Percentiles rank a stretch among this genome's conserved stretches.
Evolutionary conservation across 2,329 filamentous ascomycete species (phyloP).

Genomic region (Periglandula ipomoeae): DNA sequence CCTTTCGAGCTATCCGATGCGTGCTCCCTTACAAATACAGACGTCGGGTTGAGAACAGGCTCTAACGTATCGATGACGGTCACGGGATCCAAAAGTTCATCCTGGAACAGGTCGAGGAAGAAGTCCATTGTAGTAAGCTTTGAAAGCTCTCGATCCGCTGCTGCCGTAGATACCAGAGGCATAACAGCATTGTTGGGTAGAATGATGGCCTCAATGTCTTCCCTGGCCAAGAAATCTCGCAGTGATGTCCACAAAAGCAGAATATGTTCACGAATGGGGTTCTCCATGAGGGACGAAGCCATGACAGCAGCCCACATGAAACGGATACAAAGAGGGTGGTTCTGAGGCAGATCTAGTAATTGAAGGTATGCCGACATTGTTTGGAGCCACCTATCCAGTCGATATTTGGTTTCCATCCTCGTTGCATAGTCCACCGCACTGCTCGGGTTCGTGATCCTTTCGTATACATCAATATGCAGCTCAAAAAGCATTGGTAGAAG

Average conservation of each 20-base stretch:
- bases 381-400: slow-evolving; percentile 43
- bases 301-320: slow-evolving; percentile 51
- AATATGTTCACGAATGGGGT: slow-evolving; percentile 46
- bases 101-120: slow-evolving; percentile 81
- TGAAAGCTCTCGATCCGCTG: slow-evolving; percentile 82
- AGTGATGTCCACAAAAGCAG: slow-evolving; percentile 50
- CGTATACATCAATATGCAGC: slow-evolving; percentile 52
- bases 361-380: slow-evolving; percentile 38
- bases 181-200: slow-evolving; percentile 83
- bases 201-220: slow-evolving; percentile 36
- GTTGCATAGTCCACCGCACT: slow-evolving; percentile 41
- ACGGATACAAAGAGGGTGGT: slow-evolving; percentile 36
- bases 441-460: slow-evolving; percentile 47
- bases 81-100: slow-evolving; percentile 71
- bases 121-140: slow-evolving; percentile 95
- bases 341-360: slow-evolving; percentile 21
- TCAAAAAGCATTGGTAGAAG: slow-evolving; percentile 53
- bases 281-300: slow-evolving; percentile 41
- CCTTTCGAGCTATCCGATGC: slow-evolving; percentile 5
- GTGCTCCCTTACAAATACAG: slow-evolving; percentile 33
- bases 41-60: slow-evolving; percentile 71
- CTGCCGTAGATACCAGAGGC: slow-evolving; percentile 73
- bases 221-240: slow-evolving; percentile 38
- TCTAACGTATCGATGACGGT: slow-evolving; percentile 86
- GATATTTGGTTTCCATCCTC: slow-evolving; percentile 38